Percentiles rank a stretch among this genome's conserved stretches.
These are phyloP conservation scores for Cyclotella kingstonii DNA, from an alignment of 108 stramenopile genomes.

Conservation along the genomic window DNA sequence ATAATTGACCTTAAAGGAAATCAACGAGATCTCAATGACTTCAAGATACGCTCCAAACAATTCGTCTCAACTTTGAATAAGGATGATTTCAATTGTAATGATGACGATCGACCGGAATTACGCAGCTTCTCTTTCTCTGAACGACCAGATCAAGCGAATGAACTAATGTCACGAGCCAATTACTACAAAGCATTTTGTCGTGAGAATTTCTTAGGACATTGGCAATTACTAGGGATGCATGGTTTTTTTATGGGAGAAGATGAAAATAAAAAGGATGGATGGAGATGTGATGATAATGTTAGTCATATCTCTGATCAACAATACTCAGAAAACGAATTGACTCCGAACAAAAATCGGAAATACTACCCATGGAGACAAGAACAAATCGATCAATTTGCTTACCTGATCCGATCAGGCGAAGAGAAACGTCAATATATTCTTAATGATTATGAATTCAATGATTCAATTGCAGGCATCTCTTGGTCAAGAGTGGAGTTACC, in stretches of 20 bases:
- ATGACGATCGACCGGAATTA: background rate
- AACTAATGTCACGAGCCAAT: slow-evolving; percentile 66
- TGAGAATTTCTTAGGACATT: slow-evolving; percentile 77
- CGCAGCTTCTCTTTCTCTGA: slow-evolving; percentile 40
- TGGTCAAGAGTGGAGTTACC: slow-evolving; percentile 58
- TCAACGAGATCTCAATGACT: slow-evolving; percentile 72
- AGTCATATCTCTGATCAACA: no score
- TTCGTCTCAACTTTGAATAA: slow-evolving; percentile 31
- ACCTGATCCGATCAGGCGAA: slow-evolving; percentile 72
- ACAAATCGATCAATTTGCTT: slow-evolving; percentile 63
- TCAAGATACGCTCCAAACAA: slow-evolving; percentile 45
- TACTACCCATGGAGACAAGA: slow-evolving; percentile 57
- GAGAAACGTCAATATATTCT: slow-evolving; percentile 75
- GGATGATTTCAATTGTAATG: slow-evolving; percentile 6
- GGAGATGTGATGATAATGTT: no score
- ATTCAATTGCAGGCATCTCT: slow-evolving; percentile 48
- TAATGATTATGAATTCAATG: slow-evolving; percentile 77
- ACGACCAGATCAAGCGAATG: slow-evolving; percentile 78
- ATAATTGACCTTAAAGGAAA: slow-evolving; percentile 58
- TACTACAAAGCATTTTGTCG: slow-evolving; percentile 72
- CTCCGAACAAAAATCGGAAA: background rate
- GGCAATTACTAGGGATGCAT: slow-evolving; percentile 55
- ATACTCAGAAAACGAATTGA: background rate
- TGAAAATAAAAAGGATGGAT: slow-evolving; percentile 14
- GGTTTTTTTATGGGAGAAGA: slow-evolving; percentile 42